These are phyloP conservation scores for Annulohypoxylon bovei DNA, from an alignment of 495 filamentous ascomycete genomes.

Conservation along the genomic window DNA sequence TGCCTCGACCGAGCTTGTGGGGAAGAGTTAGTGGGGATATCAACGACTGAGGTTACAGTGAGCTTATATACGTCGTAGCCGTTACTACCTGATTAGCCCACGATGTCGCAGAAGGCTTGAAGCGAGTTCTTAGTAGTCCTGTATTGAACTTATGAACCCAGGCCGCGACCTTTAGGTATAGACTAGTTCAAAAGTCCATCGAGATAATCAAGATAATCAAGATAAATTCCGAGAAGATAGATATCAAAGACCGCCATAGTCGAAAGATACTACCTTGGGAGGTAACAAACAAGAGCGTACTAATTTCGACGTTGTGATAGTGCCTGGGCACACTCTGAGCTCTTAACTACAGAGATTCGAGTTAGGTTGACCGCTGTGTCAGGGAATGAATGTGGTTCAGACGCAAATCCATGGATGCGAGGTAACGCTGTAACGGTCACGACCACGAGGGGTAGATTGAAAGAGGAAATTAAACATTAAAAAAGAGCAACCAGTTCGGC, in stretches of 20 bases:
- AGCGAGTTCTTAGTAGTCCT: not conserved
- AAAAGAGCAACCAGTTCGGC: conserved; percentile 11
- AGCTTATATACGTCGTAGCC: conserved; percentile 23
- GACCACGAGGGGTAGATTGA: conserved; percentile 5
- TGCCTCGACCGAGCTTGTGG: conserved; percentile 34
- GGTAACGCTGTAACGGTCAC: conserved; percentile 36
- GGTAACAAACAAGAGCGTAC: not conserved
- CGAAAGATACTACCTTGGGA: not conserved
- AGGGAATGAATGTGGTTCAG: conserved; percentile 19
- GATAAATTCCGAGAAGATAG: no score
- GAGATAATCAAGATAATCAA: not conserved
- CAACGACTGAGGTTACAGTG: conserved; percentile 26
- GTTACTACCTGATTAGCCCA: not conserved
- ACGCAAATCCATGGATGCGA: conserved; percentile 21
- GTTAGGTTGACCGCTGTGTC: conserved; percentile 17
- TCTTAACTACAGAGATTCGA: not conserved
- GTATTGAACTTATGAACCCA: conserved; percentile 4
- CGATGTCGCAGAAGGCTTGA: not conserved
- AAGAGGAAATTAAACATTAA: conserved; percentile 24
- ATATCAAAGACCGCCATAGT: not conserved
- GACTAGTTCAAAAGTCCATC: not conserved
- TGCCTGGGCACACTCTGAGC: not conserved
- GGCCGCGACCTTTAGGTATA: not conserved
- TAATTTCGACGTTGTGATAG: not conserved
- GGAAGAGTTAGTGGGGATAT: conserved; percentile 32